Base-by-base conservation (phyloP, 139 green algal species). In the Axilococcus clingmanii region DNA sequence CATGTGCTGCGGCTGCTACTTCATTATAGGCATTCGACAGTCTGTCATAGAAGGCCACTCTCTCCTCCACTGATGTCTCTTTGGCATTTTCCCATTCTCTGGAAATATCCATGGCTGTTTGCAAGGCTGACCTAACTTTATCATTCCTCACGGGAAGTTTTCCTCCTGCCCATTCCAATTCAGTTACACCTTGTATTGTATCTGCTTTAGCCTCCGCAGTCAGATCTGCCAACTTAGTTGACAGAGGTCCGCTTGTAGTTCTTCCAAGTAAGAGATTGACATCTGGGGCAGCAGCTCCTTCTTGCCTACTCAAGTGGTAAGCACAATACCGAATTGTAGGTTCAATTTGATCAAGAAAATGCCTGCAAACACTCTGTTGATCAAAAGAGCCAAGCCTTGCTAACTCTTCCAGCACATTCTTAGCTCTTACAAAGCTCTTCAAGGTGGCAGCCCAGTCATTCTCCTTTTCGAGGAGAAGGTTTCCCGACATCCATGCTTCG, bases 341-440 rank as follows among this genome's bases (percentile, higher is more conserved):
- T 49, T 91, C 79, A 36, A 93, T 55, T 52, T 94, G 84, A 50
- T 95, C 83, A n/a, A 85, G 60, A 44, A 84, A 78, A 61, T 84
- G 63, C 16, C 81, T 69, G 54, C 67, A 86, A 41, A 81, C 60
- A 17, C 57, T 56, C 54, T 83, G 71, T 36, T 80, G 54, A 47
- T 95, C 84, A 41, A 84, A 65, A 37, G 65, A 65, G 29, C 78
- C 73, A 45, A 86, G 78, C 47, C 71, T 77, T 15, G 69, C 71
- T 54, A 96, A 69, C 66, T 91, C 71, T 45, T 72, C 57, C 44
- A 83, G 81, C 63, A 95, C 50, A 43, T 59, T 68, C 70, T 84
- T 92, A 73, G 43, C 74, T 0, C 75, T 57, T 5, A 64, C 53
- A 51, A 91, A 89, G 24, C 72, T 69, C 2, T 59, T 52, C 22